A percentile compares a stretch with the other conserved stretches of the same genome.
phyloP scores from a whole-genome alignment of 2,329 filamentous ascomycete species.

The Cytospora piceae region DNA sequence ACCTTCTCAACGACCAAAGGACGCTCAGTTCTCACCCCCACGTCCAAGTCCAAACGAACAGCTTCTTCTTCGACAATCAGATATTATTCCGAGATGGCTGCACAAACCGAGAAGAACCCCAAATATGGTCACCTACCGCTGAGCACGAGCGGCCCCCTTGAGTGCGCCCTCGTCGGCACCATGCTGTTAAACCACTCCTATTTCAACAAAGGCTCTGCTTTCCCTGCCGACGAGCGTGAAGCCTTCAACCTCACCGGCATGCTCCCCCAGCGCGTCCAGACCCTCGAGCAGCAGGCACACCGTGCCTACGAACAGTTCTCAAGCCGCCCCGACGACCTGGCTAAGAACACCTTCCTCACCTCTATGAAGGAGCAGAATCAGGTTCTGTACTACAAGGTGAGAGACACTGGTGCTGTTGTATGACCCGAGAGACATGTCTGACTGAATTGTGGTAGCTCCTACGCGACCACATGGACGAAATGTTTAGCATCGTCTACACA shows the following conservation, averaged over 20 bases:
- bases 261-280: slow-evolving; percentile 73
- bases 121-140: slow-evolving; percentile 51
- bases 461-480: slow-evolving; percentile 78
- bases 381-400: slow-evolving; percentile 76
- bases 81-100: slow-evolving; percentile 4
- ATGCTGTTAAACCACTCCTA: slow-evolving; percentile 66
- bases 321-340: slow-evolving; percentile 64
- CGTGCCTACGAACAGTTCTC: slow-evolving; percentile 82
- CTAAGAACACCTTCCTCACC: slow-evolving; percentile 87
- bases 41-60: not conserved
- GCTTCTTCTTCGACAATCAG: not conserved
- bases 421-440: fast-evolving
- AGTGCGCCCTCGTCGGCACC: slow-evolving; percentile 54
- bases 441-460: slow-evolving; percentile 57
- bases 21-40: not conserved
- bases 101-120: slow-evolving; percentile 33
- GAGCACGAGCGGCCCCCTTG: slow-evolving; percentile 52
- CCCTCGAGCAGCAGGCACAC: slow-evolving; percentile 73
- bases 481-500: slow-evolving; percentile 90
- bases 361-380: slow-evolving; percentile 85
- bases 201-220: slow-evolving; percentile 85
- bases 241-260: slow-evolving; percentile 74
- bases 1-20: not conserved
- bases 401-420: slow-evolving; percentile 24
- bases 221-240: slow-evolving; percentile 68